Conservation (phyloP, 331 rosid species). For the Phaseolus coccineus region DNA sequence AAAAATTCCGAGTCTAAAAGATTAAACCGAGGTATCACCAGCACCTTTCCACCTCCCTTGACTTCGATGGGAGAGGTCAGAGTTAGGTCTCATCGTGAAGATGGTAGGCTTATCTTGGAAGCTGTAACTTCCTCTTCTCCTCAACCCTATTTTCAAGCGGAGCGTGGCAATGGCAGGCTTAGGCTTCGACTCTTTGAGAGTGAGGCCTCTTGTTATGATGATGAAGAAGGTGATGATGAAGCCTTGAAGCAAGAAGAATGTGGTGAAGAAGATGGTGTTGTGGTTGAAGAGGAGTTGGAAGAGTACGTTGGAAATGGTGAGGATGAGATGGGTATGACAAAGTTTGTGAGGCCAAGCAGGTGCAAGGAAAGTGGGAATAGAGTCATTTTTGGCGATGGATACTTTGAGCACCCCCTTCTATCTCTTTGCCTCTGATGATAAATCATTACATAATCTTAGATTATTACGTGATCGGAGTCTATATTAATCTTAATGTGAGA, state of each 20-base stretch:
- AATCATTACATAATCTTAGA: neutral
- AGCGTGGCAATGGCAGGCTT: constrained; percentile 79
- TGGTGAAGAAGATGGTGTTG: constrained; percentile 5
- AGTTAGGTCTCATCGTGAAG: constrained; percentile 69
- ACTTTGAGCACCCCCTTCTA: constrained; percentile 43
- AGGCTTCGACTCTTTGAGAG: constrained; percentile 53
- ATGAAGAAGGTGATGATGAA: neutral
- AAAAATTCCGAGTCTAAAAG: constrained; percentile 30
- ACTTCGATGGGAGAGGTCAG: constrained; percentile 59
- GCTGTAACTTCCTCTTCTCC: constrained; percentile 50
- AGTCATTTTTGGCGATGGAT: constrained; percentile 54
- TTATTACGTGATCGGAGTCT: neutral
- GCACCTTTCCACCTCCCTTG: constrained; percentile 75
- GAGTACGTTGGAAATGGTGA: constrained; percentile 44
- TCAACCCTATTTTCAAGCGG: constrained; percentile 54
- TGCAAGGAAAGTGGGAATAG: constrained; percentile 63
- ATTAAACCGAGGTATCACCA: constrained; percentile 7
- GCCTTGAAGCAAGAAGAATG: neutral
- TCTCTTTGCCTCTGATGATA: constrained; percentile 29
- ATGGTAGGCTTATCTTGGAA: constrained; percentile 75
- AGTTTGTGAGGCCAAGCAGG: constrained; percentile 57
- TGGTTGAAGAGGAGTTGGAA: constrained; percentile 45
- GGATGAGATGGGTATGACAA: constrained; percentile 50
- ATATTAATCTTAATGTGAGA: too few species aligned
- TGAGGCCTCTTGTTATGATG: neutral